A percentile compares a stretch with the other conserved stretches of the same genome.
These are phyloP conservation scores for Turnera subulata DNA, from an alignment of 345 rosid species.

Conservation along the genomic window DNA sequence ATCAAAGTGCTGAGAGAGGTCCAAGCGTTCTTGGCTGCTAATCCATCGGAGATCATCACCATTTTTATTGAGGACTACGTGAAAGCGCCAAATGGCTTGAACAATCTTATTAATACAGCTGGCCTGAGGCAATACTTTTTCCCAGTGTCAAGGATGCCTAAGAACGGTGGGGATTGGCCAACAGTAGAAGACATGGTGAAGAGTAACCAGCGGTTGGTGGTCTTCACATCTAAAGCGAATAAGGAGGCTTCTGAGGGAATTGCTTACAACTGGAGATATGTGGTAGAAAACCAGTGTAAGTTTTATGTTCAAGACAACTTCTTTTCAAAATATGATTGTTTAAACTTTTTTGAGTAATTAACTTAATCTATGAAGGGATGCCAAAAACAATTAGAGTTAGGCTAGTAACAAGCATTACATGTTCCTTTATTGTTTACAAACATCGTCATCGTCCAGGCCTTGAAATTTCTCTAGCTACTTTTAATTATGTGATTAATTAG, in stretches of 20 bases:
- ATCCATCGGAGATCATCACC: slow-evolving; percentile 80
- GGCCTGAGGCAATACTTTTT: slow-evolving; percentile 63
- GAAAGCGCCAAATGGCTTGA: slow-evolving; percentile 62
- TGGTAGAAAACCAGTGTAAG: slow-evolving; percentile 86
- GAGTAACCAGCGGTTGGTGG: slow-evolving; percentile 76
- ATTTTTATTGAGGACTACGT: slow-evolving; percentile 95
- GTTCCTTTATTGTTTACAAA: too few species aligned
- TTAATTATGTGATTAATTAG: too few species aligned
- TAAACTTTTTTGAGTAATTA: too few species aligned
- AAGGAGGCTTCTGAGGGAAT: slow-evolving; percentile 90
- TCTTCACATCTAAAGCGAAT: slow-evolving; percentile 65
- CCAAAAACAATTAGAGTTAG: too few species aligned
- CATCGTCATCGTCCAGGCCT: too few species aligned
- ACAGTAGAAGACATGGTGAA: slow-evolving; percentile 80
- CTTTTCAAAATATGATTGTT: too few species aligned
- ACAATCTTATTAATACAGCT: slow-evolving; percentile 73
- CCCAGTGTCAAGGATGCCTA: slow-evolving; percentile 80
- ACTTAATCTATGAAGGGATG: too few species aligned
- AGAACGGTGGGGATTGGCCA: slow-evolving; percentile 85
- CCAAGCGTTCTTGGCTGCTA: slow-evolving; percentile 53
- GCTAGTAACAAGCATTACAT: too few species aligned
- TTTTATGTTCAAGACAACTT: neutral
- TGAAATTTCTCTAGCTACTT: too few species aligned
- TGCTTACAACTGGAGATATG: slow-evolving; percentile 86
- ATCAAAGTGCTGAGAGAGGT: slow-evolving; percentile 72